phyloP scores from a whole-genome alignment of 257 asterid species.

The Phtheirospermum japonicum region DNA sequence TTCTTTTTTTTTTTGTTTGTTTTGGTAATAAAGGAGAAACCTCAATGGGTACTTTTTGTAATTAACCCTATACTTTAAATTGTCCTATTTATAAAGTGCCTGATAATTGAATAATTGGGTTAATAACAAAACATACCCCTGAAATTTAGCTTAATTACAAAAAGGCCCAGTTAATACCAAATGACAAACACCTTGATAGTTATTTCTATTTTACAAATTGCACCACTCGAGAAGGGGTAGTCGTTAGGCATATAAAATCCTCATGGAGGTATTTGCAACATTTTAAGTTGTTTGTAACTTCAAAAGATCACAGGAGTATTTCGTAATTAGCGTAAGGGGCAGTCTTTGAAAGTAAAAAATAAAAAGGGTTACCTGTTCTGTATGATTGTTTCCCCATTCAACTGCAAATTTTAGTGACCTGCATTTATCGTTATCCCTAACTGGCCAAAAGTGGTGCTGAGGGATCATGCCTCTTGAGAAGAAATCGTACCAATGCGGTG shows the following conservation, averaged over 20 bases:
- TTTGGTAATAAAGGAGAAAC: too few species aligned
- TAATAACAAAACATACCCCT: too few species aligned
- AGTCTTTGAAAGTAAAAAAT: neutral
- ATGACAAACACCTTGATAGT: too few species aligned
- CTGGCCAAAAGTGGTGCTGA: constrained; percentile 82
- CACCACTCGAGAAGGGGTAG: too few species aligned
- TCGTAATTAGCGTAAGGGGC: neutral
- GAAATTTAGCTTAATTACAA: too few species aligned
- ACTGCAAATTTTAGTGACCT: constrained; percentile 75
- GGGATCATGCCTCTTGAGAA: constrained; percentile 77
- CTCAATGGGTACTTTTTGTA: too few species aligned
- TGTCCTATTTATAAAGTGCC: too few species aligned
- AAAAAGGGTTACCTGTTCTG: constrained; percentile 43
- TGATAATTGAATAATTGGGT: too few species aligned
- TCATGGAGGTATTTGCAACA: neutral
- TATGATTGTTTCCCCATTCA: constrained; percentile 80
- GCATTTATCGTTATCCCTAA: constrained; percentile 61
- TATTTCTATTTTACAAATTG: too few species aligned
- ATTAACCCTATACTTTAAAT: too few species aligned
- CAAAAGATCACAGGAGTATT: neutral
- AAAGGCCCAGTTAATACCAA: too few species aligned
- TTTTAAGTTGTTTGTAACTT: neutral
- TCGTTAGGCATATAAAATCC: neutral
- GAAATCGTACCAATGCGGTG: constrained; percentile 71
- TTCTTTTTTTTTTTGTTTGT: too few species aligned